A percentile compares a stretch with the other conserved stretches of the same genome.
Conservation (phyloP, 2,329 filamentous ascomycete species). For the Alternaria novae-zelandiae region DNA sequence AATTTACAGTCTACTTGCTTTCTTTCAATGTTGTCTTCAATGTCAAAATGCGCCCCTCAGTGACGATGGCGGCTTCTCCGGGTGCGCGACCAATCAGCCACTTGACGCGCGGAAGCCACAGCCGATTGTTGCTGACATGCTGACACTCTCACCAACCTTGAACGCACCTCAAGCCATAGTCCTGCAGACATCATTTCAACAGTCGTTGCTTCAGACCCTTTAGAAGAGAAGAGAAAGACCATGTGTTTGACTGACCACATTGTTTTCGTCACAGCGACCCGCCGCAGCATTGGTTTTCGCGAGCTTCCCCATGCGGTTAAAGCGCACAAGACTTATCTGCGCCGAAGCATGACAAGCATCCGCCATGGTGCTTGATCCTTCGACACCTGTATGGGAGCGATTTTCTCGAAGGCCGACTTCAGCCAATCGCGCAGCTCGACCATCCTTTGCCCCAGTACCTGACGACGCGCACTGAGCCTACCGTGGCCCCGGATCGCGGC, state of each 20-base stretch:
- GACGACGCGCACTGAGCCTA: constrained; percentile 1
- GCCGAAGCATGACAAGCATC: constrained; percentile 30
- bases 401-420: neutral
- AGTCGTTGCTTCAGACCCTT: neutral
- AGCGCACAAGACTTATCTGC: constrained; percentile 17
- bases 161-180: neutral
- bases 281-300: neutral
- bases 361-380: constrained; percentile 27
- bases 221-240: neutral
- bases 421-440: neutral
- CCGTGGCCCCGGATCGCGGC: neutral
- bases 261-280: neutral
- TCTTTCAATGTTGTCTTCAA: neutral
- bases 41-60: neutral
- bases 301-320: constrained; percentile 30
- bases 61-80: neutral
- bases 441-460: neutral
- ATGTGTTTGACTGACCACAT: neutral
- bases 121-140: neutral
- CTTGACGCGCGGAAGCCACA: neutral
- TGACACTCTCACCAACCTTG: neutral
- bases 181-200: neutral
- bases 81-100: neutral
- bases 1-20: neutral
- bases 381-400: neutral